These are phyloP conservation scores for Neoscytalidium dimidiatum DNA, from an alignment of 2,329 filamentous ascomycete genomes.

Conservation along the genomic window DNA sequence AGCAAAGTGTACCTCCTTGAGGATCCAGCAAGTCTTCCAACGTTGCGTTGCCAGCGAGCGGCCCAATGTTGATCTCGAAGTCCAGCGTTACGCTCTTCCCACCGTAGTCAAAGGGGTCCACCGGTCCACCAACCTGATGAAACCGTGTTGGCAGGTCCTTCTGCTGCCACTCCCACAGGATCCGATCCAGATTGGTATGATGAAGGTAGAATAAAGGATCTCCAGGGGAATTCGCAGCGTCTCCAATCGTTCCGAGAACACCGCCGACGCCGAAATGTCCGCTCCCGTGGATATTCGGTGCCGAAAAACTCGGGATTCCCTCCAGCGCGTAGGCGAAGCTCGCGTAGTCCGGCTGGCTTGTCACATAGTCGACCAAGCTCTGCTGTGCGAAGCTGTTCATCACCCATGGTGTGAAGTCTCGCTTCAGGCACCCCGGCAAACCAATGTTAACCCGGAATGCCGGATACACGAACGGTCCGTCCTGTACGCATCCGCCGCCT, in stretches of 20 bases:
- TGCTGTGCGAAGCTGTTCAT: constrained; percentile 28
- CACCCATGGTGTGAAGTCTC: constrained; percentile 34
- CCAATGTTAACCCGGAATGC: constrained; percentile 29
- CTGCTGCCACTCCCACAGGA: constrained; percentile 55
- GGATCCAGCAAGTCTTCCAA: constrained; percentile 34
- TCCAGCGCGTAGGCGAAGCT: constrained; percentile 32
- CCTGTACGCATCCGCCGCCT: constrained; percentile 58
- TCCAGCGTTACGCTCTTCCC: constrained; percentile 35
- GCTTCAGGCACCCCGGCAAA: constrained; percentile 30
- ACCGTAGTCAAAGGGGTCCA: constrained; percentile 29
- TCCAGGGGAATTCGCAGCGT: constrained; percentile 38
- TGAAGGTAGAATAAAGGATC: constrained; percentile 42
- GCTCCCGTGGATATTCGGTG: constrained; percentile 36
- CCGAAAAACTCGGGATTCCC: constrained; percentile 28
- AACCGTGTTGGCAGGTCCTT: constrained; percentile 37
- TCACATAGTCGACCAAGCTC: constrained; percentile 26
- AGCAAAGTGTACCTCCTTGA: constrained; percentile 26
- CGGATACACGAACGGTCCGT: constrained; percentile 50
- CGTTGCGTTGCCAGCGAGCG: constrained; percentile 29
- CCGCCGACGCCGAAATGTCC: constrained; percentile 40
- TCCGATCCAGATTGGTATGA: constrained; percentile 50
- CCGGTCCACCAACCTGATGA: constrained; percentile 37
- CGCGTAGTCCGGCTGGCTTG: constrained; percentile 30
- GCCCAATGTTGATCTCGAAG: constrained; percentile 34
- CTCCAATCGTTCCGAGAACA: constrained; percentile 33